Base-by-base conservation (phyloP, 1,284 basidiomycete species). In the Leccinum subrobustum region DNA sequence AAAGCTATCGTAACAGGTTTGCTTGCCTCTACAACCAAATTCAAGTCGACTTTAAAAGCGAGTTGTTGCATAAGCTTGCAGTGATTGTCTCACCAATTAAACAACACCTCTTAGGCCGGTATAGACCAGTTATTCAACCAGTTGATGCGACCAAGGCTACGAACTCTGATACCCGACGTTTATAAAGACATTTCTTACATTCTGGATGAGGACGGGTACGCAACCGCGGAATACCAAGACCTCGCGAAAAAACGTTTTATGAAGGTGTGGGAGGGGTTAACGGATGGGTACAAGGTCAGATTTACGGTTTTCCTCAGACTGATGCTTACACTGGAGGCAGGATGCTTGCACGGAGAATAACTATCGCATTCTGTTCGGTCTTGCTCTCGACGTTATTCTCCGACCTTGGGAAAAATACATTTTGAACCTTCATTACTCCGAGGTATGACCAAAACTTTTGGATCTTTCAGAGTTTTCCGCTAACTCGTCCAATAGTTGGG, bases 121-220 rank as follows among this genome's bases (percentile, higher is more conserved):
- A 81, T 98, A 47, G 96, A 98, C 66, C 93, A 96, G 68, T 79
- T 98, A 23, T 98, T 98, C 79, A 96, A 93, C 65, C 94, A 97
- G 70, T 81, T 98, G 8, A 83, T 96, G 60, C 84, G 94, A 25
- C 93, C 96, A 0, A 89, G 89, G 60, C 74, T 99, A 35, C 86
- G 95, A 18, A 89, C 86, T 11, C 79, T 99, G 52, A 82, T 98
- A 42, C 76, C 86, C 4, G 96, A 99, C 59, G 84, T 95, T 9
- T 97, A 97, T 75, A 92, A 89, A 68, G 95, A 96, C 63, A 83
- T 95, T 3, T 86, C 87, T 4, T 99, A 99, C 73, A 76, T 92
- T 16, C 78, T 98, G 14, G 93, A 97, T 70, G 96, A 99, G 61
- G 94, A 96, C 58, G 77, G 79, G 0, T 98, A 96, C 71, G 80